These are phyloP conservation scores for Raffaelea arxii DNA, from an alignment of 2,329 filamentous ascomycete species.

Conservation along the genomic window DNA sequence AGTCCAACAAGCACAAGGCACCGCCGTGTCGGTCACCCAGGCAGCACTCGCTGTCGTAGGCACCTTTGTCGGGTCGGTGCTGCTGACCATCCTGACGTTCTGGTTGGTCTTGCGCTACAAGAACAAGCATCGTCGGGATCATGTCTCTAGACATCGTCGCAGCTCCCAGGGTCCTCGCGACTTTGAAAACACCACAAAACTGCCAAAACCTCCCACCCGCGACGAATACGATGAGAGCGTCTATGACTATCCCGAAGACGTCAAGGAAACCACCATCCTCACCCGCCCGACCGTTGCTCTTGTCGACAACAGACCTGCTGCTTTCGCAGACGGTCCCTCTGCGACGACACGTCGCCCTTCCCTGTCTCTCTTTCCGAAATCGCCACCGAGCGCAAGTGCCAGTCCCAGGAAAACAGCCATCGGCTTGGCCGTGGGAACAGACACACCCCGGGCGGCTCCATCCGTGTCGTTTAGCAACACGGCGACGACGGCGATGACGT, in stretches of 20 bases:
- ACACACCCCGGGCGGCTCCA: neutral
- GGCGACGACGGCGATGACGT: constrained; percentile 1
- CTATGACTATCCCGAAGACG: constrained; percentile 15
- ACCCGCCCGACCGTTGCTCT: neutral
- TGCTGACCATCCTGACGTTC: constrained; percentile 28
- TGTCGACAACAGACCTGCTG: neutral
- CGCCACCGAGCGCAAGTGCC: neutral
- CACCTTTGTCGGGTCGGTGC: constrained; percentile 29
- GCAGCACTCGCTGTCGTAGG: constrained; percentile 30
- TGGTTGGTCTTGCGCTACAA: constrained; percentile 24
- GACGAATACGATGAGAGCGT: constrained; percentile 2
- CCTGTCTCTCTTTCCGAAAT: constrained; percentile 19
- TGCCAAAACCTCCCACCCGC: neutral
- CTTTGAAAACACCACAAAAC: constrained; percentile 1
- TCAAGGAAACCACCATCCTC: constrained; percentile 16
- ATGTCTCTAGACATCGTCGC: constrained; percentile 8
- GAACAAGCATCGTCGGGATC: constrained; percentile 14
- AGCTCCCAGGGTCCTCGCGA: constrained; percentile 14
- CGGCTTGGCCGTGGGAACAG: constrained; percentile 1
- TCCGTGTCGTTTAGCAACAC: constrained; percentile 7
- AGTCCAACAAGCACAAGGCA: constrained; percentile 24
- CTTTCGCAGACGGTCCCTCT: too few species aligned
- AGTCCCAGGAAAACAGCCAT: neutral
- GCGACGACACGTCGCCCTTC: too few species aligned
- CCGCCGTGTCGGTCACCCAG: constrained; percentile 31